A percentile compares a stretch with the other conserved stretches of the same genome.
Conservation (phyloP, 2,329 filamentous ascomycete species). For the Penicillium corylophilum region DNA sequence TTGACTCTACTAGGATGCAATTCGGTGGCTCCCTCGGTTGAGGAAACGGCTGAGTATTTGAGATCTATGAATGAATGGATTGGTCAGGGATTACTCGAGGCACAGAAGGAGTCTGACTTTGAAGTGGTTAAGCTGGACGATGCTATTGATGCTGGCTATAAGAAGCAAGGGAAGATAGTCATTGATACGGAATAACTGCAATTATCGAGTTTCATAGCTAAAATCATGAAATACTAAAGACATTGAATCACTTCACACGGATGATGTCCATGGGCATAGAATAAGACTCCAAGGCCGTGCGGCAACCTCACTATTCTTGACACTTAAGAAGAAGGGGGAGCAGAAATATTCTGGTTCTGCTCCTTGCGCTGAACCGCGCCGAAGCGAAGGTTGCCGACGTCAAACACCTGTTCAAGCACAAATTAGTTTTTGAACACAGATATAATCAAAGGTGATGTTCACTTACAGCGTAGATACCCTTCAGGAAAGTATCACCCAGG, state of each 20-base stretch:
- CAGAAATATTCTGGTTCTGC: constrained; percentile 26
- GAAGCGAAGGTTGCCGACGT: constrained; percentile 60
- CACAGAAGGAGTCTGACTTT: constrained; percentile 10
- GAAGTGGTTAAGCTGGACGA: constrained; percentile 11
- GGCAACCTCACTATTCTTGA: background rate
- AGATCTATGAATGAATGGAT: constrained; percentile 12
- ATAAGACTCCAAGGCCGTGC: background rate
- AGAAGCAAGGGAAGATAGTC: constrained; percentile 6
- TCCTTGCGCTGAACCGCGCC: constrained; percentile 59
- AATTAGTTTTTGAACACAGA: background rate
- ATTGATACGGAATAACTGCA: constrained; percentile 9
- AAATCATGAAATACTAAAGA: background rate
- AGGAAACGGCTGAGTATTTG: constrained; percentile 13
- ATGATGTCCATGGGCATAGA: background rate
- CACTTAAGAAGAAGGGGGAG: constrained; percentile 11
- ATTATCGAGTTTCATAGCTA: background rate
- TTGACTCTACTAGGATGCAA: constrained; percentile 21
- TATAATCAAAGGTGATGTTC: background rate
- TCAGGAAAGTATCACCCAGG: constrained; percentile 63
- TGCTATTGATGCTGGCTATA: constrained; percentile 7
- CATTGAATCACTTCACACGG: background rate
- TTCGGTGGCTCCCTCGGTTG: constrained; percentile 9
- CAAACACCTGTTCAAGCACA: constrained; percentile 54
- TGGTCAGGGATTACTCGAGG: constrained; percentile 8
- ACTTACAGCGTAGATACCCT: constrained; percentile 63